A percentile compares a stretch with the other conserved stretches of the same genome.
Evolutionary conservation across 1,284 basidiomycete genomes (phyloP).

Genomic region (Irpex lacteus): DNA sequence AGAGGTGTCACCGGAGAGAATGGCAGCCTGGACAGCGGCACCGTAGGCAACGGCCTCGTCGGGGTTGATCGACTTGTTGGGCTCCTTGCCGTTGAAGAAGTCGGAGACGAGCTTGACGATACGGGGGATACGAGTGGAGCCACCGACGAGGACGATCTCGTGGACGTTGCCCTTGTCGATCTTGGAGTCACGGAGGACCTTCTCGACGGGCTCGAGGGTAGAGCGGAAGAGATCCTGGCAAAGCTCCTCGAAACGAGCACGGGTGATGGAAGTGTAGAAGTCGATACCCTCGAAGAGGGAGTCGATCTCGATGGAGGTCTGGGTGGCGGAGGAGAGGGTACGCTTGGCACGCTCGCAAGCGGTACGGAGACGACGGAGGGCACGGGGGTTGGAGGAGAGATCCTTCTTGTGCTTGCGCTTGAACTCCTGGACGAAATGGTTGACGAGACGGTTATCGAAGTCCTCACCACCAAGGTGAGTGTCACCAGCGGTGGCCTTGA

Average conservation of each 20-base stretch:
- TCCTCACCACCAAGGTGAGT: constrained; percentile 99
- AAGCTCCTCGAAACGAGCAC: constrained; percentile 98
- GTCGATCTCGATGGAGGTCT: constrained; percentile 98
- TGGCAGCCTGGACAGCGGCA: constrained; percentile 98
- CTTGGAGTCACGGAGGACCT: constrained; percentile 97
- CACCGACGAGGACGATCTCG: constrained; percentile 97
- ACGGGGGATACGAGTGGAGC: constrained; percentile 98
- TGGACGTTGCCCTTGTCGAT: constrained; percentile 95
- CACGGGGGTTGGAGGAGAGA: constrained; percentile 89
- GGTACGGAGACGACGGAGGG: constrained; percentile 94
- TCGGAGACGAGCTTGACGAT: constrained; percentile 98
- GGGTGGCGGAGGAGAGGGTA: constrained; percentile 94
- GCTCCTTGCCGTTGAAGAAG: constrained; percentile 98
- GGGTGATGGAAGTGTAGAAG: constrained; percentile 98
- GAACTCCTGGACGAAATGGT: constrained; percentile 98
- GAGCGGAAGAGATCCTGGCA: constrained; percentile 97
- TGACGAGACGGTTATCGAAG: constrained; percentile 98
- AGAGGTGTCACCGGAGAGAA: constrained; percentile 96
- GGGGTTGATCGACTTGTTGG: constrained; percentile 97
- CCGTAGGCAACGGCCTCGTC: constrained; percentile 99
- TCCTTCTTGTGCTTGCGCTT: constrained; percentile 99
- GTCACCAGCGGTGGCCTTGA: constrained; percentile 98
- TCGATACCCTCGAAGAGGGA: constrained; percentile 98
- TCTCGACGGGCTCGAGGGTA: constrained; percentile 97
- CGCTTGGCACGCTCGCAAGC: constrained; percentile 99